These are phyloP conservation scores for Leccinum pellstonianum DNA, from an alignment of 768 basidiomycete genomes.

Conservation along the genomic window DNA sequence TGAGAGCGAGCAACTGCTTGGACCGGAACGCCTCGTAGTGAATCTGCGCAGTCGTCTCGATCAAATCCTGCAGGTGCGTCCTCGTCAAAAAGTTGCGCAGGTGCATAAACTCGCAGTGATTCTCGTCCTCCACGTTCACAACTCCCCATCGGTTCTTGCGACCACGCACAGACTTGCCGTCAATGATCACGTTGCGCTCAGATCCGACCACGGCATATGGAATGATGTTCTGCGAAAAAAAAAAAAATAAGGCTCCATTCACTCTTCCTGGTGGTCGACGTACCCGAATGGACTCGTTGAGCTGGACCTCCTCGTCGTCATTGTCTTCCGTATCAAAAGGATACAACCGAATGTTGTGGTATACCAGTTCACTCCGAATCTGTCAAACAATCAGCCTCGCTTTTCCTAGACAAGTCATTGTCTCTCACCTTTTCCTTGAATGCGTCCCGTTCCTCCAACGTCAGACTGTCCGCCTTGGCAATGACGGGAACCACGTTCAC, in stretches of 20 bases:
- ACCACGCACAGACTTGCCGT: slow-evolving; percentile 92
- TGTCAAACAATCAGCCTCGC: slow-evolving; percentile 32
- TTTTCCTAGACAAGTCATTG: neutral
- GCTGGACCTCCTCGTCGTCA: slow-evolving; percentile 86
- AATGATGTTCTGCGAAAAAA: slow-evolving; percentile 69
- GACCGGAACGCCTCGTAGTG: slow-evolving; percentile 99
- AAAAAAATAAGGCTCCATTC: neutral
- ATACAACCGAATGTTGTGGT: slow-evolving; percentile 92
- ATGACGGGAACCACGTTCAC: slow-evolving; percentile 99
- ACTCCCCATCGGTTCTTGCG: slow-evolving; percentile 99
- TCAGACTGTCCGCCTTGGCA: slow-evolving; percentile 94
- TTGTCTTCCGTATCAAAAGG: slow-evolving; percentile 97
- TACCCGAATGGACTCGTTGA: slow-evolving; percentile 90
- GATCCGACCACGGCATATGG: slow-evolving; percentile 99
- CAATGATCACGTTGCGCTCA: slow-evolving; percentile 91
- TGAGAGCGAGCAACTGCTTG: slow-evolving; percentile 94
- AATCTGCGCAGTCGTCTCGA: slow-evolving; percentile 98
- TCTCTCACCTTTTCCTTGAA: slow-evolving; percentile 86
- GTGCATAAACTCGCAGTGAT: slow-evolving; percentile 98
- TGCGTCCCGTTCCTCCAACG: slow-evolving; percentile 83
- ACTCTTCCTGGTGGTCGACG: slow-evolving; percentile 27
- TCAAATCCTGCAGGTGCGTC: slow-evolving; percentile 96
- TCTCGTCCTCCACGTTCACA: slow-evolving; percentile 95
- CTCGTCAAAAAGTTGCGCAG: slow-evolving; percentile 95
- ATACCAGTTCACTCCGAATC: slow-evolving; percentile 91